A percentile compares a stretch with the other conserved stretches of the same genome.
phyloP scores from a whole-genome alignment of 345 rosid species.

The Camelina neglecta region DNA sequence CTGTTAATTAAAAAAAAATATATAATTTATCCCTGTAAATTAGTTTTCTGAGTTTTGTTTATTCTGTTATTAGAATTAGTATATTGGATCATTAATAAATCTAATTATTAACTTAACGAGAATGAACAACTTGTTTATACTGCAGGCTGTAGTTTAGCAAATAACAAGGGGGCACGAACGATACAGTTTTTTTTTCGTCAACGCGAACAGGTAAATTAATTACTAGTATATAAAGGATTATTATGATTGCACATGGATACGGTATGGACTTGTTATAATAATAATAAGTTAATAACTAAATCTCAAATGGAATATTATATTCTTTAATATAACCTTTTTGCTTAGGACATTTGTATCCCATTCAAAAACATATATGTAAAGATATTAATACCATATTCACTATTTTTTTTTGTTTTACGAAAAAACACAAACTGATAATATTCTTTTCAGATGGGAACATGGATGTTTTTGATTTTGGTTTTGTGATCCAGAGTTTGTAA shows the following conservation, averaged over 20 bases:
- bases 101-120: not conserved
- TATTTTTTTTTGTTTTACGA: too few relatives aligned
- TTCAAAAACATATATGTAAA: too few relatives aligned
- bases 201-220: constrained; percentile 5
- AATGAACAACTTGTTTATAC: constrained; percentile 11
- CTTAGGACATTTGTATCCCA: too few relatives aligned
- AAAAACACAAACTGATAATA: too few relatives aligned
- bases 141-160: not conserved
- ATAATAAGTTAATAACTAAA: too few relatives aligned
- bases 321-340: too few relatives aligned
- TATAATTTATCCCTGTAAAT: not conserved
- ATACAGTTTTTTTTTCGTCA: constrained; percentile 15
- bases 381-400: not conserved
- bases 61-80: not conserved
- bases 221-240: not conserved
- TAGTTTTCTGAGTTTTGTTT: not conserved
- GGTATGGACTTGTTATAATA: not conserved
- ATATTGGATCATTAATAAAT: too few relatives aligned
- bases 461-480: not conserved
- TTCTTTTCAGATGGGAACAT: not conserved
- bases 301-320: too few relatives aligned
- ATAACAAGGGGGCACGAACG: constrained; percentile 28
- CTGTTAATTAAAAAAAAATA: not conserved
- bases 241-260: constrained; percentile 34
- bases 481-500: not conserved